Conservation (phyloP, 768 basidiomycete species). For the Clitopilus hobsonii region DNA sequence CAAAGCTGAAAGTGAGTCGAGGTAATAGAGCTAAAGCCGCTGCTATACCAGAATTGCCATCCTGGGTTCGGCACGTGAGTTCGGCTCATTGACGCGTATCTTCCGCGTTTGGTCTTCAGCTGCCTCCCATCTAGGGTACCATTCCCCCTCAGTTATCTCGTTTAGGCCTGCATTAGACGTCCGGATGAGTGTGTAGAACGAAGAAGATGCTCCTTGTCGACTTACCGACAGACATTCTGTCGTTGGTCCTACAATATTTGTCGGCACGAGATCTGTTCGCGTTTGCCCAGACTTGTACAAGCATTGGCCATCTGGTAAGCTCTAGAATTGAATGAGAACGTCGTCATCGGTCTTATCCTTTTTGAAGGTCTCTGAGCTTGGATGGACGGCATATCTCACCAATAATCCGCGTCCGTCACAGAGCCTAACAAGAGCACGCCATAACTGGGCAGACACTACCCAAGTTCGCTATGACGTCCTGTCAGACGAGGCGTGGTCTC, state of each 20-base stretch:
- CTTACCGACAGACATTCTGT: slow-evolving; percentile 53
- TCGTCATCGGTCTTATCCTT: neutral
- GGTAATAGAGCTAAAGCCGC: slow-evolving; percentile 3
- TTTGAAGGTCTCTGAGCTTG: neutral
- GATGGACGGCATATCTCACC: slow-evolving; percentile 49
- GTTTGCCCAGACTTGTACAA: slow-evolving; percentile 40
- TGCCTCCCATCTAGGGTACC: neutral
- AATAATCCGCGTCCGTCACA: slow-evolving; percentile 49
- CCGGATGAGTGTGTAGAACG: neutral
- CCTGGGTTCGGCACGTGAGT: neutral
- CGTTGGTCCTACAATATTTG: slow-evolving; percentile 46
- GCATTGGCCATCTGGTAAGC: slow-evolving; percentile 53
- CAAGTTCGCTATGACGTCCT: slow-evolving; percentile 49
- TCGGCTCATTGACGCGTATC: neutral
- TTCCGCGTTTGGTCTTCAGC: neutral
- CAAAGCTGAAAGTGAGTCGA: slow-evolving; percentile 3
- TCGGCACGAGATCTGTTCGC: slow-evolving; percentile 35
- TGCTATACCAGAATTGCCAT: neutral
- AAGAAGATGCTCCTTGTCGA: slow-evolving; percentile 21
- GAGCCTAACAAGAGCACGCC: slow-evolving; percentile 40
- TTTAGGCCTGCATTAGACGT: neutral
- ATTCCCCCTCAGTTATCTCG: neutral
- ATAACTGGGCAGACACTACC: slow-evolving; percentile 36
- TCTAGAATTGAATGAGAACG: neutral
- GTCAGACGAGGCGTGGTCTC: slow-evolving; percentile 50